Evolutionary conservation across 2,329 filamentous ascomycete genomes (phyloP).

Genomic region (Berkeleyomyces basicola): DNA sequence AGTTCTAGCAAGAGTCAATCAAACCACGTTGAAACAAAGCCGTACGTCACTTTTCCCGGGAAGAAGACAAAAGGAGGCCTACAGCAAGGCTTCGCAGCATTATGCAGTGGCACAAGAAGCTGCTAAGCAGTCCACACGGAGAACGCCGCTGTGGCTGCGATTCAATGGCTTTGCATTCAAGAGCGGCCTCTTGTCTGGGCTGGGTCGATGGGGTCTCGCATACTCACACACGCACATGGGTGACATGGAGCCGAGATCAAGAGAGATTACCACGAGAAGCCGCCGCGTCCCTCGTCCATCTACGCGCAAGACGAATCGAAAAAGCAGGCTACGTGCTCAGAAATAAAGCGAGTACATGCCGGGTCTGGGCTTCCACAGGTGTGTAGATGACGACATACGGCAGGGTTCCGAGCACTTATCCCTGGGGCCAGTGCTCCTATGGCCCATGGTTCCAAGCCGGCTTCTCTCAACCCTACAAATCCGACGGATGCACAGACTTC

Average conservation of each 20-base stretch:
- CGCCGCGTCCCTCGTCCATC: no score
- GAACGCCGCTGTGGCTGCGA: neutral
- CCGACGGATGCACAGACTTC: neutral
- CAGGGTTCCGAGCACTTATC: no score
- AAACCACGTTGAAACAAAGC: neutral
- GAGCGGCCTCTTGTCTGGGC: no score
- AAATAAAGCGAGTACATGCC: no score
- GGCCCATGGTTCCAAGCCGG: neutral
- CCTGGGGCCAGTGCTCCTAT: no score
- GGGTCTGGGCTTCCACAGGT: no score
- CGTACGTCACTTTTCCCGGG: neutral
- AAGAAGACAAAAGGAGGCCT: neutral
- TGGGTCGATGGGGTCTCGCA: no score
- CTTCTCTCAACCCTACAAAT: neutral
- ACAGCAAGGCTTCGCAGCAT: neutral
- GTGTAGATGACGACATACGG: neutral
- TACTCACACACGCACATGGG: neutral
- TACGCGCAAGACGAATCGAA: no score
- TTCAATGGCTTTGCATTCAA: neutral
- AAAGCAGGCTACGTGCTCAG: no score
- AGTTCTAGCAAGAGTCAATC: neutral
- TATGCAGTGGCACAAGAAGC: neutral
- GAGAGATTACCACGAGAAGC: neutral
- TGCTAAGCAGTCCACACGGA: neutral
- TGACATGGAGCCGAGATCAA: neutral